phyloP scores from a whole-genome alignment of 805 yeast genomes.

The Yarrowia divulgata region DNA sequence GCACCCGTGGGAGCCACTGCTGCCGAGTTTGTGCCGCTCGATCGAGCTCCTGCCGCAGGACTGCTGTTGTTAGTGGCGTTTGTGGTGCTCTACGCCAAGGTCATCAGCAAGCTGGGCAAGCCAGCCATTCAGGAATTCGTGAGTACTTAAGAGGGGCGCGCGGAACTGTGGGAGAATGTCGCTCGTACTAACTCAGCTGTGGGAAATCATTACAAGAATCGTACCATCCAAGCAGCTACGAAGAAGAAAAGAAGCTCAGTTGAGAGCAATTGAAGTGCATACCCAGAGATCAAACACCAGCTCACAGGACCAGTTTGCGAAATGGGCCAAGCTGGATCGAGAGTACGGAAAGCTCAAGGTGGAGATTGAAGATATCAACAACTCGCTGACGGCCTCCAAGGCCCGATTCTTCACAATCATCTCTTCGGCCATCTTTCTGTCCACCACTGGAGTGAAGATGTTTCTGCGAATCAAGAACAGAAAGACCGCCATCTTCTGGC shows the following conservation, averaged over 20 bases:
- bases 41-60: neutral
- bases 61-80: conserved; percentile 48
- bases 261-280: conserved; percentile 58
- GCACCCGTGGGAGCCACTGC: conserved; percentile 5
- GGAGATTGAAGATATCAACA: conserved; percentile 56
- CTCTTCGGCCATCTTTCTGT: conserved; percentile 50
- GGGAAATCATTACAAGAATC: conserved; percentile 53
- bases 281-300: conserved; percentile 66
- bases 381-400: conserved; percentile 48
- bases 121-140: conserved; percentile 46
- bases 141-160: conserved; percentile 41
- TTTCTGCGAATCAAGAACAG: conserved; percentile 61
- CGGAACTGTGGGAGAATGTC: too few species aligned
- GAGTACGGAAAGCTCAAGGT: conserved; percentile 63
- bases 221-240: conserved; percentile 52
- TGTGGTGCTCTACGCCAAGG: conserved; percentile 53
- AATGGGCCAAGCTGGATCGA: conserved; percentile 92
- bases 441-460: conserved; percentile 55
- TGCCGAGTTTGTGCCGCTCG: conserved; percentile 1
- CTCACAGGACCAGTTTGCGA: conserved; percentile 94
- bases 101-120: conserved; percentile 53
- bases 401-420: conserved; percentile 51
- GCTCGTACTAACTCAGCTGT: conserved; percentile 44
- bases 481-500: conserved; percentile 61
- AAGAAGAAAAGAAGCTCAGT: conserved; percentile 50